These are phyloP conservation scores for Vitis hybrid DNA, from an alignment of 177 flowering plant species.

Conservation along the genomic window DNA sequence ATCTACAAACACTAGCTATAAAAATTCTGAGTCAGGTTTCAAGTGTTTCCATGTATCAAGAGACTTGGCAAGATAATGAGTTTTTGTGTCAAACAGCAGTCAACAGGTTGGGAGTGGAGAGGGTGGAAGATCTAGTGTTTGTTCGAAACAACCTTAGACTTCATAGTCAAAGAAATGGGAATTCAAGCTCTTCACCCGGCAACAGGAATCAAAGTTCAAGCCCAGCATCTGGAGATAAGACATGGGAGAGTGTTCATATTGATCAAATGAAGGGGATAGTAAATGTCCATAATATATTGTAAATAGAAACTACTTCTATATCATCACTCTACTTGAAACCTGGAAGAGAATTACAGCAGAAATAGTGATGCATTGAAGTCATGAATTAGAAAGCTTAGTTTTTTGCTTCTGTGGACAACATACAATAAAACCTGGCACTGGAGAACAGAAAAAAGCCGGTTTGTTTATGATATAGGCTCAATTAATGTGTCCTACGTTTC, in stretches of 20 bases:
- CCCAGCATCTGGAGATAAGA: conserved; percentile 11
- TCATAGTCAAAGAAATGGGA: conserved; percentile 16
- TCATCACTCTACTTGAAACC: not conserved
- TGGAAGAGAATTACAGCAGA: not conserved
- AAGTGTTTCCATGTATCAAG: conserved; percentile 26
- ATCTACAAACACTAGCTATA: conserved; percentile 38
- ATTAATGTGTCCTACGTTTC: not conserved
- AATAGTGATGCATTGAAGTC: not conserved
- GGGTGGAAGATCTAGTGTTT: conserved; percentile 31
- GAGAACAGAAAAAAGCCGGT: not conserved
- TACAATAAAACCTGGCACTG: not conserved
- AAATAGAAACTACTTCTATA: not conserved
- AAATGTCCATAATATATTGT: conserved; percentile 11
- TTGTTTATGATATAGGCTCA: not conserved
- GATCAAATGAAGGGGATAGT: conserved; percentile 5
- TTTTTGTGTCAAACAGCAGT: conserved; percentile 21
- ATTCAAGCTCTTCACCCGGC: conserved; percentile 1
- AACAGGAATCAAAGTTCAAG: conserved; percentile 4
- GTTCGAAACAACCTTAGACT: conserved; percentile 36
- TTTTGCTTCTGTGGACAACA: not conserved
- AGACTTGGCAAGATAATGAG: conserved; percentile 12
- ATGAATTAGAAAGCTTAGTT: not conserved
- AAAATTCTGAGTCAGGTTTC: conserved; percentile 36
- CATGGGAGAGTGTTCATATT: conserved; percentile 11
- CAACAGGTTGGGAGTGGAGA: conserved; percentile 19